A percentile compares a stretch with the other conserved stretches of the same genome.
phyloP scores from a whole-genome alignment of 1,284 basidiomycete species.

The Fomitiporia mediterranea region DNA sequence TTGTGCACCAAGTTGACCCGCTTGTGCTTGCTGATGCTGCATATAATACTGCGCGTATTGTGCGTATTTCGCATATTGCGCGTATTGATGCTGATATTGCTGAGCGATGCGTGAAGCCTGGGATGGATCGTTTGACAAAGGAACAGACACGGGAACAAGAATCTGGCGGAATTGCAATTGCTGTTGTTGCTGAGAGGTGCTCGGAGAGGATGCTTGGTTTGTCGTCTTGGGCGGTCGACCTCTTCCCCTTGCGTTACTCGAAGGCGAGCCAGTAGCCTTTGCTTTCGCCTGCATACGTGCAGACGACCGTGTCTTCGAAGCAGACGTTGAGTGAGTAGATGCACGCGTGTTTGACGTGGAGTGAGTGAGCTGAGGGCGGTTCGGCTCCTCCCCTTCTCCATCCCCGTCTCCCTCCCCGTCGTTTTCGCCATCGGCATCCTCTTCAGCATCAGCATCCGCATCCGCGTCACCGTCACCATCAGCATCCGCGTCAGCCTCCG shows the following conservation, averaged over 20 bases:
- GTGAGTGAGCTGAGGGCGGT: conserved; percentile 10
- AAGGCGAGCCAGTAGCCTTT: background rate
- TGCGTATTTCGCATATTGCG: conserved; percentile 11
- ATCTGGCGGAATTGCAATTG: conserved; percentile 10
- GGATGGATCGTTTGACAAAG: background rate
- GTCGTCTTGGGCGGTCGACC: background rate
- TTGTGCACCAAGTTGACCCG: background rate
- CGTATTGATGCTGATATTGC: conserved; percentile 15
- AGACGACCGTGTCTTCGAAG: background rate
- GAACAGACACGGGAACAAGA: conserved; percentile 14
- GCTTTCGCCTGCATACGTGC: background rate
- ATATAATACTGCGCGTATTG: conserved; percentile 9
- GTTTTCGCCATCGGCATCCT: background rate
- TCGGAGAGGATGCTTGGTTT: background rate
- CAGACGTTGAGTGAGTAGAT: background rate
- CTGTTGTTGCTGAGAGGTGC: background rate
- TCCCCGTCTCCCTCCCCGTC: background rate
- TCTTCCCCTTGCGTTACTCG: background rate
- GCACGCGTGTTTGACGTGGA: conserved; percentile 13
- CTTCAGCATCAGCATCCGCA: background rate
- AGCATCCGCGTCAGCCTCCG: background rate
- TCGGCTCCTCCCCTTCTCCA: background rate
- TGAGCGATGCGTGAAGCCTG: conserved; percentile 1
- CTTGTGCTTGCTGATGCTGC: conserved; percentile 3
- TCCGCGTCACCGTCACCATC: conserved; percentile 4